Evolutionary conservation across 257 asterid genomes (phyloP), one percentile per base, ranked within the genome.

Genomic region (Scutellaria minor): DNA sequence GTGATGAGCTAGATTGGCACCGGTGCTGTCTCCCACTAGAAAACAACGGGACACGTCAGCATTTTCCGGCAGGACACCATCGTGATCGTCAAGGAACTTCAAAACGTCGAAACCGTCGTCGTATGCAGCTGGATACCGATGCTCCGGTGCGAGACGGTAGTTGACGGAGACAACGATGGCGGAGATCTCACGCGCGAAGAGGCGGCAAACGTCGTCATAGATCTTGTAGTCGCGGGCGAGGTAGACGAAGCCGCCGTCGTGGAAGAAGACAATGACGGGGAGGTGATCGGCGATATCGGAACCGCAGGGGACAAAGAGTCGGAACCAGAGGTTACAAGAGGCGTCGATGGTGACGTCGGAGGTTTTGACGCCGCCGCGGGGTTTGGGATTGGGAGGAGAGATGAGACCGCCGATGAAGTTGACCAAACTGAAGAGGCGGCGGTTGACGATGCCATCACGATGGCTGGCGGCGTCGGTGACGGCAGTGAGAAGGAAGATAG

Each of bases 11-110:
- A 91, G 48, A 31, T 91, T 89, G 7, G 78, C 97, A 7, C 96
- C 96, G 61, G 97, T 96, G 13, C 95, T 89, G 18, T 91, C 97
- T 35, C 97, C 96, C 9, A 88, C 97, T 3, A 89, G 78, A 24
- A 89, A 89, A 39, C 96, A 89, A 0, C 84, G 80, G 13, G 89
- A 77, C 60, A 92, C 14, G 68, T 92, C 85, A 15, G 87, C 90
- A 72, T 80, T 86, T 9, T 1, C 85, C 60, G 97, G 93, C 67
- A 92, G 79, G 5, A 86, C 35, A 27, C 53, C 6, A 4, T 9
- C 47, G 51, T 50, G 68, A 4, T 74, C 71, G 47, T 86, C 96
- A 7, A 92, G 79, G 71, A 80, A 91, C 55, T 71, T 76, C 5
- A 89, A 80, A n/a, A 81, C 85, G 20, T 89, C 93, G 75, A 79